Base-by-base conservation (phyloP, 192 early-diverging fungal genomes). In the Mortierella claussenii region DNA sequence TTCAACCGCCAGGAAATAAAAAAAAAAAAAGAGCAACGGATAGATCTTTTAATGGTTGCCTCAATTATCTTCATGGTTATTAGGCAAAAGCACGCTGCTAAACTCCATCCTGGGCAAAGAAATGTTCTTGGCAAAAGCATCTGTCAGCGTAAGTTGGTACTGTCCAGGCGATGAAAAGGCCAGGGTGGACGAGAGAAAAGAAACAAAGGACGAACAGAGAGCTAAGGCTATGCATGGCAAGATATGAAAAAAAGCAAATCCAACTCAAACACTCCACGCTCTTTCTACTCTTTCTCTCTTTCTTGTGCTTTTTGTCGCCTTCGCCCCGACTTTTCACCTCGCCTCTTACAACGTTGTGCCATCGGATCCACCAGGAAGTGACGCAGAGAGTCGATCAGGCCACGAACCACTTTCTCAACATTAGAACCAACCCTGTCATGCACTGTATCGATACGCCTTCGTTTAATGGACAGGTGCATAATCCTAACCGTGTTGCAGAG, bases 61-160 rank as follows among this genome's bases (percentile, higher is more conserved):
- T n/a, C n/a, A n/a, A n/a, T n/a, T n/a, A n/a, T n/a, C n/a, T n/a
- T n/a, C 4, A 23, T 49, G 10, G 6, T 26, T 24, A 53, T 18
- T 53, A 68, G 83, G 83, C 18, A 85, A 82, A 49, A 81, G 80
- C 45, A 85, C 79, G 20, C 58, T 85, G 23, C 65, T 85, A 23
- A 85, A 85, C 65, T 50, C 60, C 21, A 79, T 85, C 31, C 59
- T 82, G 31, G 81, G 81, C 31, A 36, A 64, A 43, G 58, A 78
- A 24, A 68, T 73, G 48, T 85, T 85, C 55, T 52, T 46, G 20
- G 63, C 80, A 51, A 82, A 85, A 37, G 56, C 80, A 20, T 79
- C 81, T 20, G 75, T 82, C n/a, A 70, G 49, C 36, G 83, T 82
- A 82, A 45, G 52, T 55, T 36, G n/a, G n/a, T n/a, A n/a, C n/a